phyloP scores from a whole-genome alignment of 306 rosid genomes.

The Rubus parviflorus region DNA sequence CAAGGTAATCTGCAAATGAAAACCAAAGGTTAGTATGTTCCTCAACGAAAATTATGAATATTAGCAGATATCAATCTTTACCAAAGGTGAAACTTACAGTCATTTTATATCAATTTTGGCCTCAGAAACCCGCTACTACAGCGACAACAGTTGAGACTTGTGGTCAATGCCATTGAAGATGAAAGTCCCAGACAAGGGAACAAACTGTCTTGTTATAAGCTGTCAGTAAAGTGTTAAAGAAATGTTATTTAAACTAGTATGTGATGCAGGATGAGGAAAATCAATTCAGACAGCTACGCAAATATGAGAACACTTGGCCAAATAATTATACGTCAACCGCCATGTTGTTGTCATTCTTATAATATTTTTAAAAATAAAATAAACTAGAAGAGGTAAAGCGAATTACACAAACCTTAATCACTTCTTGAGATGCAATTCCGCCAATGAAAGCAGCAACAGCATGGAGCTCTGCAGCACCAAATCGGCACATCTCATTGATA shows the following conservation, averaged over 20 bases:
- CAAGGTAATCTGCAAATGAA: constrained; percentile 34
- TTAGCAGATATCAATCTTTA: constrained; percentile 12
- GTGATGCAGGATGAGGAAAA: not conserved
- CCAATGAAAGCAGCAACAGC: constrained; percentile 92
- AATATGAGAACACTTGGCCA: not conserved
- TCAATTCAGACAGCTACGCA: not conserved
- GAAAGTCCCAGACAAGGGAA: constrained; percentile 85
- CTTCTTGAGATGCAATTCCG: constrained; percentile 97
- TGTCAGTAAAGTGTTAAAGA: constrained; percentile 30
- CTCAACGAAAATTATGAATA: constrained; percentile 1
- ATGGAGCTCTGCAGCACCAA: constrained; percentile 95
- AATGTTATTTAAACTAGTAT: not conserved
- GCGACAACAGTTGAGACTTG: constrained; percentile 76
- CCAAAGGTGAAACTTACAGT: constrained; percentile 10
- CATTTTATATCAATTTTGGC: constrained; percentile 1
- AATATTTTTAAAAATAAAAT: not conserved
- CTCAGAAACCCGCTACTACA: constrained; percentile 44
- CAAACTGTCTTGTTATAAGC: constrained; percentile 94
- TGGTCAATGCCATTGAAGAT: constrained; percentile 94
- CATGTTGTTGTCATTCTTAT: not conserved
- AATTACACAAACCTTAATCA: constrained; percentile 68
- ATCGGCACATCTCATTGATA: constrained; percentile 95
- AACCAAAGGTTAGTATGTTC: constrained; percentile 7
- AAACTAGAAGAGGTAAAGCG: not conserved
- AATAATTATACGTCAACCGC: not conserved